Evolutionary conservation across 768 basidiomycete genomes (phyloP), one percentile per base, ranked within the genome.

Genomic region (Psilocybe subaeruginosa): DNA sequence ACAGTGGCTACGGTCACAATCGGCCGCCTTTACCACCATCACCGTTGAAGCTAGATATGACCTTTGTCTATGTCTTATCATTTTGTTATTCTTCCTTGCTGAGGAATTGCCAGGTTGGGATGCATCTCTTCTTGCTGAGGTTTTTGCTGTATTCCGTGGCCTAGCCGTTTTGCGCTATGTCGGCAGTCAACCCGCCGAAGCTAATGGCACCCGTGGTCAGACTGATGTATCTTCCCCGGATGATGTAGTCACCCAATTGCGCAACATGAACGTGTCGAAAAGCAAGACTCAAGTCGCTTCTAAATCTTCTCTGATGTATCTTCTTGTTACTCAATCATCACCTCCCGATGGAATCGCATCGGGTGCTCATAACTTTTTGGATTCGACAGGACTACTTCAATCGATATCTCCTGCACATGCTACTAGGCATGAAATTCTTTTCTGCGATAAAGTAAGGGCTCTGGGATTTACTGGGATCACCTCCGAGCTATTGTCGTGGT

Each of bases 131-230:
- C 72, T 91, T 50, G 86, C 85, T 8, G 90, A 93, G 69, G 83
- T 92, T 23, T 88, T 93, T 71, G 89, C 90, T 7, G 86, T 93
- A 29, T 92, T 90, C 66, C 83, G 91, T n/a, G 90, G 90, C 12
- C 76, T 91, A 23, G 85, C 89, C 23, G 89, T 91, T 79, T 77
- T 92, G 17, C 88, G 86, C 29, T 83, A 81, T 59, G 77, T 87
- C 50, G 76, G 81, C 14, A 78, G 79, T 51, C 90, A 89, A 67
- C 85, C 89, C 54, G 82, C 82, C n/a, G 63, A 67, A 54, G 39
- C 64, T 66, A 56, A 64, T 63, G 50, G 49, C 35, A 58, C 64
- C 31, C 57, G 45, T 41, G 61, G 60, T 45, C 54, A 52, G 35
- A 8, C 58, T 11, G 31, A 59, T 12, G 47, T 68, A 62, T 60